A percentile compares a stretch with the other conserved stretches of the same genome.
phyloP scores from a whole-genome alignment of 2,329 filamentous ascomycete genomes.

The Calonectria pteridis region DNA sequence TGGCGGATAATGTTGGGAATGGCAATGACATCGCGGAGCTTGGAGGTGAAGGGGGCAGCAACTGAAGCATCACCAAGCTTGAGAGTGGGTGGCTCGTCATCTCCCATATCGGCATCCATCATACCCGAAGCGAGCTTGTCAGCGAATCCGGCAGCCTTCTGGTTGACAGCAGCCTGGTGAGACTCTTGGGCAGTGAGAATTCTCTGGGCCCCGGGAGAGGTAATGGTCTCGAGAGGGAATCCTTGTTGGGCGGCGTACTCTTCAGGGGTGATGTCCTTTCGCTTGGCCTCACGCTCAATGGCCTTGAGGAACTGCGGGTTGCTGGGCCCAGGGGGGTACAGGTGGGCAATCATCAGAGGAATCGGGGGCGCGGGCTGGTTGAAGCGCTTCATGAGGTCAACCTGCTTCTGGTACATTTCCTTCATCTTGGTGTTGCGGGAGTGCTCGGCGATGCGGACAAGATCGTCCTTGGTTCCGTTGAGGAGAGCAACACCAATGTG shows the following conservation, averaged over 20 bases:
- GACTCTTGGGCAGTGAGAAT: constrained; percentile 57
- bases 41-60: constrained; percentile 96
- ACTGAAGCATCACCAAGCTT: constrained; percentile 98
- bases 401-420: constrained; percentile 97
- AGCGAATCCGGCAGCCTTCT: constrained; percentile 82
- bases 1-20: constrained; percentile 99
- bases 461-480: constrained; percentile 92
- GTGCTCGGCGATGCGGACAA: constrained; percentile 93
- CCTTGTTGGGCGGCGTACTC: constrained; percentile 68
- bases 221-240: constrained; percentile 71
- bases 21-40: constrained; percentile 95
- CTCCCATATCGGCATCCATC: constrained; percentile 90
- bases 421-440: constrained; percentile 97
- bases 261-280: constrained; percentile 76
- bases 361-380: constrained; percentile 94
- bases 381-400: constrained; percentile 91
- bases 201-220: constrained; percentile 74
- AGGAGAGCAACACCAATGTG: constrained; percentile 96
- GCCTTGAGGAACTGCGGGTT: constrained; percentile 98
- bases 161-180: constrained; percentile 71
- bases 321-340: constrained; percentile 89
- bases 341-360: constrained; percentile 89
- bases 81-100: constrained; percentile 92
- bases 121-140: constrained; percentile 88
- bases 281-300: constrained; percentile 85